Base-by-base conservation (phyloP, 2,329 filamentous ascomycete species). In the Apiospora arundinis region DNA sequence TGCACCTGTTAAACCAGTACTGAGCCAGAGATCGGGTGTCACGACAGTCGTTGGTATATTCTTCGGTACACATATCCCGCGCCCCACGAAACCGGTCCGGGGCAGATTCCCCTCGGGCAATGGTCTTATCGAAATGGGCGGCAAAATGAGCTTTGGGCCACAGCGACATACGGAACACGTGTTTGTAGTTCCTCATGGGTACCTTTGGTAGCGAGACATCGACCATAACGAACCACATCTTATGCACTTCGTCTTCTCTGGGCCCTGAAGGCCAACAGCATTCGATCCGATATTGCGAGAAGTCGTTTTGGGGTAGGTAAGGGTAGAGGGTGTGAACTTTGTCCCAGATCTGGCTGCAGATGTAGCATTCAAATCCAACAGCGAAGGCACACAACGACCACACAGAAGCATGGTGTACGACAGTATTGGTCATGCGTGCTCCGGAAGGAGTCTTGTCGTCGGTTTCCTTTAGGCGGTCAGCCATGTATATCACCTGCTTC, bases 211-310 rank as follows among this genome's bases (percentile, higher is more conserved):
- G 2, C 11, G 63, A 66, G 4, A 28, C 3, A 40, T 66, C 40
- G 12, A 66, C 14, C 63, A 66, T 40, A 14, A 66, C 37, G 63
- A 66, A 66, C 63, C 63, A 66, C 63, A 66, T 66, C 28, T 40
- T 66, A 12, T 42, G 63, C 40, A 21, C 12, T 1, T 21, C 37
- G 14, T 66, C 14, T 23, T 18, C 28, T 23, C 18, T 23, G 14
- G 21, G 28, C 5, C 9, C 1, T 4, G 4, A n/a, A 21, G n/a
- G 11, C 63, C 63, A 66, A 40, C 63, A 66, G n/a, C 63, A 66
- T 42, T 66, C 63, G 32, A 66, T 66, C 18, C n/a, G 63, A n/a
- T 66, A 66, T 12, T 66, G n/a, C 63, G 4, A 1, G n/a, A 16
- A 40, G 4, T 21, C 25, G 63, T 12, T n/a, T 11, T 2, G 4